Evolutionary conservation across 345 rosid genomes (phyloP).

Genomic region (Turnera subulata): DNA sequence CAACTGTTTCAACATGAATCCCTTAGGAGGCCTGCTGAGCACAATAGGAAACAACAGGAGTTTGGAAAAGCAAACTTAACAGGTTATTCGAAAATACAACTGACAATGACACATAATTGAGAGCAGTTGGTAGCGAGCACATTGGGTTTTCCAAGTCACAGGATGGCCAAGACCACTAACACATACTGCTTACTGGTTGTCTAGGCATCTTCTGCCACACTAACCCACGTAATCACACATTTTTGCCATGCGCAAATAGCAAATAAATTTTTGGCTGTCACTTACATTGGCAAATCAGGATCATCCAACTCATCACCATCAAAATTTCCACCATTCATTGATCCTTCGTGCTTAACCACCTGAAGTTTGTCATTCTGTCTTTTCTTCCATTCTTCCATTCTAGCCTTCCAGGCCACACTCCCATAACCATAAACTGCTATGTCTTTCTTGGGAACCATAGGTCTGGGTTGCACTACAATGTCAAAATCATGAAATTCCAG

Average conservation of each 20-base stretch:
- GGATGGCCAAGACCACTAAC: too few relatives aligned
- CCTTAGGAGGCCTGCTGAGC: too few relatives aligned
- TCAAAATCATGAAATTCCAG: conserved; percentile 14
- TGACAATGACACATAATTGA: background rate
- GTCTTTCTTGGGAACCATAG: conserved; percentile 92
- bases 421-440: conserved; percentile 86
- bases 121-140: too few relatives aligned
- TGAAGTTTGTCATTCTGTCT: conserved; percentile 78
- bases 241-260: too few relatives aligned
- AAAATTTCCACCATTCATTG: conserved; percentile 47
- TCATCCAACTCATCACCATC: conserved; percentile 72
- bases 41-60: too few relatives aligned
- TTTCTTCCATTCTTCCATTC: conserved; percentile 92
- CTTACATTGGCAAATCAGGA: conserved; percentile 88
- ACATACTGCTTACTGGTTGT: too few relatives aligned
- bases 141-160: too few relatives aligned
- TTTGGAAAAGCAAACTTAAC: background rate
- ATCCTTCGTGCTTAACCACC: conserved; percentile 79
- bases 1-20: too few relatives aligned
- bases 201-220: too few relatives aligned
- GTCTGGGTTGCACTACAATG: conserved; percentile 69
- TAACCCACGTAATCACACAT: too few relatives aligned
- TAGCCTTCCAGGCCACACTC: conserved; percentile 97
- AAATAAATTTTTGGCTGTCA: background rate
- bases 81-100: background rate